Conservation (phyloP, 176 grass and related monocot genomes). For the Alloteropsis semialata region DNA sequence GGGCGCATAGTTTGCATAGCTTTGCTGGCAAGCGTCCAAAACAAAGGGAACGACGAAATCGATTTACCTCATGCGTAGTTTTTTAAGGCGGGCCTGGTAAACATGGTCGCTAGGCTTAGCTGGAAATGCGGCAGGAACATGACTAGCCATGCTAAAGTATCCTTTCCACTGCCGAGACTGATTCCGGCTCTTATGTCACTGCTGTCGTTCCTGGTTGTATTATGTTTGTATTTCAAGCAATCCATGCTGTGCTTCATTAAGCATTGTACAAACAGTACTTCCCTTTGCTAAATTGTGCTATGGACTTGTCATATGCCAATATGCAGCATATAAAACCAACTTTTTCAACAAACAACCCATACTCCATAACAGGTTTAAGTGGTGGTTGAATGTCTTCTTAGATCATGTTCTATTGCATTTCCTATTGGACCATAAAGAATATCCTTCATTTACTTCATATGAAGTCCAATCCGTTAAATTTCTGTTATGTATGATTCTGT, state of each 20-base stretch:
- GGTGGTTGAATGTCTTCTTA: neutral
- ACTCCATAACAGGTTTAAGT: neutral
- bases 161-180: neutral
- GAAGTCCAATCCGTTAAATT: neutral
- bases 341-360: neutral
- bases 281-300: neutral
- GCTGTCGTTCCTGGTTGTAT: neutral
- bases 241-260: neutral
- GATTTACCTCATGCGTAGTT: neutral
- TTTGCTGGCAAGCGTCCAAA: constrained; percentile 27
- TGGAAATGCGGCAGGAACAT: neutral
- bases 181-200: neutral
- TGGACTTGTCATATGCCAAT: neutral
- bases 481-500: neutral
- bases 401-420: neutral
- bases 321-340: neutral
- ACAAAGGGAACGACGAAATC: neutral
- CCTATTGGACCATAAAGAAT: neutral
- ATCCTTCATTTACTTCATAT: neutral
- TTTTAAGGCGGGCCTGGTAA: constrained; percentile 9
- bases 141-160: neutral
- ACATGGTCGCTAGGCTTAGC: neutral
- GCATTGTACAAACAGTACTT: neutral
- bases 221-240: neutral
- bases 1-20: neutral